These are phyloP conservation scores for Sarocladiaceae sp. DNA, from an alignment of 2,329 filamentous ascomycete species.

Conservation along the genomic window DNA sequence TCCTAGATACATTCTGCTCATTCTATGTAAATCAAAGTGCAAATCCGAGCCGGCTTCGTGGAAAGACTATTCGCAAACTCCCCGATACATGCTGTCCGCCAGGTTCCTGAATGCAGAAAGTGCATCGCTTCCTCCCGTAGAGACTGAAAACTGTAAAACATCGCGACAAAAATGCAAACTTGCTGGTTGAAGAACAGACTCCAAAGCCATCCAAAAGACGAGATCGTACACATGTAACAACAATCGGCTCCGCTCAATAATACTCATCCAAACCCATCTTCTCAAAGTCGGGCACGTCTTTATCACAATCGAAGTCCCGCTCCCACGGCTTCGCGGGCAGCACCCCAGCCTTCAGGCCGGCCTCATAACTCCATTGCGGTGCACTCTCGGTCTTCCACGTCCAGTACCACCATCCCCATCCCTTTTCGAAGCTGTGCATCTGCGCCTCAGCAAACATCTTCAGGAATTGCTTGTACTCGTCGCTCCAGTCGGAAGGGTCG, in stretches of 20 bases:
- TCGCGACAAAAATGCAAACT: no score
- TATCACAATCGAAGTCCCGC: slow-evolving; percentile 64
- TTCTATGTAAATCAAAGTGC: neutral
- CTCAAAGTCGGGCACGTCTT: slow-evolving; percentile 50
- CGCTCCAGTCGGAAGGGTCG: slow-evolving; percentile 61
- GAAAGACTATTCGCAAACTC: neutral
- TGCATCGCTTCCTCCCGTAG: no score
- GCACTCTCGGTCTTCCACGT: slow-evolving; percentile 90
- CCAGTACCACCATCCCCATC: slow-evolving; percentile 99
- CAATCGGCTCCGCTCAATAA: slow-evolving; percentile 25
- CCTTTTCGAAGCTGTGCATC: slow-evolving; percentile 89
- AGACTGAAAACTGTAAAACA: no score
- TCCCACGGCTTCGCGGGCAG: slow-evolving; percentile 72
- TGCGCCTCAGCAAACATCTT: slow-evolving; percentile 91
- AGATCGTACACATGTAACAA: neutral
- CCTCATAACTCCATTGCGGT: slow-evolving; percentile 88
- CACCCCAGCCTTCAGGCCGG: slow-evolving; percentile 72
- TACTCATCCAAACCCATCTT: slow-evolving; percentile 43
- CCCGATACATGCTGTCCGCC: neutral
- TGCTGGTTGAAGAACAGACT: no score
- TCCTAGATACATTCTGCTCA: neutral
- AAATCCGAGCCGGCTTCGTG: neutral
- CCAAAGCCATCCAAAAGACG: neutral
- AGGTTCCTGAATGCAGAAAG: no score
- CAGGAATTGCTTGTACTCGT: slow-evolving; percentile 78